Evolutionary conservation across 345 rosid species (phyloP), one percentile per base, ranked within the genome.

Genomic region (Heritiera littoralis): DNA sequence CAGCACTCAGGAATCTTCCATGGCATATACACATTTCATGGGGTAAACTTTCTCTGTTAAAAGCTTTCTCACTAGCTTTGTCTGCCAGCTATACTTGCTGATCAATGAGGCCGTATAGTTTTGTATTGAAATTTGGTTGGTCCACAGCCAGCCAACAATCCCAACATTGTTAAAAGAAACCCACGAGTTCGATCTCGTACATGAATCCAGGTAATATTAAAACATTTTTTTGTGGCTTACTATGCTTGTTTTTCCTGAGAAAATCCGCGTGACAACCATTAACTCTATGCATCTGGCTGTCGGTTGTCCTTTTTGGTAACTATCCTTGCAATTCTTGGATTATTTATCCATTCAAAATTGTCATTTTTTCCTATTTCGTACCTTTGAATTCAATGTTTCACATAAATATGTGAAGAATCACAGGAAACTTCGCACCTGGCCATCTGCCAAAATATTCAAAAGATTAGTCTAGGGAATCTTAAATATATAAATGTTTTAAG

Each of bases 261-360:
- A 64, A 64, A 12, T 35, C 45, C 68, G 45, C 68, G n/a, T 64
- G 68, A 64, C 68, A 64, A 63, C 66, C 18, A 63, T 63, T 32
- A 63, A 30, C 17, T 11, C 18, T 63, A 1, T 32, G 66, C 30
- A 12, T 63, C 18, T 12, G 41, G 17, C 18, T 30, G 41, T 5
- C 18, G 66, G 8, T 32, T 0, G 7, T 61, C 38, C 38, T 59
- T 3, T 51, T 51, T 55, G 20, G 23, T 6, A 55, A 55, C 20
- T 1, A 6, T 55, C 9, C 9, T 52, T 1, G 38, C 38, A 35
- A 35, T 35, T 35, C 38, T 35, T 35, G 38, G 38, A 35, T 35
- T 35, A 35, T 35, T 35, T 35, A 35, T 35, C 38, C 3, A 35
- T 35, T 35, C 38, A 35, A 35, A 35, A 35, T 3, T 35, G 38